Percentiles rank a stretch among this genome's conserved stretches.
Conservation (phyloP, 2,329 filamentous ascomycete genomes). For the Cladobotryum protrusum region DNA sequence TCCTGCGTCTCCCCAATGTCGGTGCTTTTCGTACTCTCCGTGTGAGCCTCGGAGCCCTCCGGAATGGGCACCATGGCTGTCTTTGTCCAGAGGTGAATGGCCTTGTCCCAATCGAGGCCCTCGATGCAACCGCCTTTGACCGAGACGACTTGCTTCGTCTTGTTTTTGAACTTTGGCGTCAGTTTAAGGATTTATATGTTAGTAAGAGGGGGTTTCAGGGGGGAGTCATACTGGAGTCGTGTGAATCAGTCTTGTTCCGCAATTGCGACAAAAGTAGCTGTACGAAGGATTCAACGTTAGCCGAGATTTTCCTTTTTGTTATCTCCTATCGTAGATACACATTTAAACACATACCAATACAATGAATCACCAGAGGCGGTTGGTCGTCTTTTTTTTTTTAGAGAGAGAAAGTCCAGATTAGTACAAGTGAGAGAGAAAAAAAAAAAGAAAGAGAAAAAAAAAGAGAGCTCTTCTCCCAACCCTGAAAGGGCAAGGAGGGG, state of each 20-base stretch:
- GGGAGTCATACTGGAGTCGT: slow-evolving; percentile 43
- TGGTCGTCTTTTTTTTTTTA: slow-evolving; percentile 47
- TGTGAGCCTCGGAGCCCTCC: slow-evolving; percentile 52
- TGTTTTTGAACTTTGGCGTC: background rate
- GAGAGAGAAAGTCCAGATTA: no score
- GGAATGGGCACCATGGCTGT: slow-evolving; percentile 64
- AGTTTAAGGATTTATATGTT: background rate
- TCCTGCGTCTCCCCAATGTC: slow-evolving; percentile 41
- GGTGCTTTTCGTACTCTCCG: slow-evolving; percentile 43
- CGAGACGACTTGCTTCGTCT: slow-evolving; percentile 54
- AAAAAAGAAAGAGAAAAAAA: no score
- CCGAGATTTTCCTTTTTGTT: no score
- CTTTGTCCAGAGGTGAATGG: slow-evolving; percentile 63
- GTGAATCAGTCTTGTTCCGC: slow-evolving; percentile 61
- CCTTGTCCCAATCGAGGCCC: slow-evolving; percentile 53
- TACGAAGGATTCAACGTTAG: background rate
- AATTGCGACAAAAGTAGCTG: slow-evolving; percentile 60
- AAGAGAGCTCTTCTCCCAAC: no score
- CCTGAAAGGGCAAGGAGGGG: no score
- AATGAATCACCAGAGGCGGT: slow-evolving; percentile 51
- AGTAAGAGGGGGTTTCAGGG: background rate
- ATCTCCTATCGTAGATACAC: no score
- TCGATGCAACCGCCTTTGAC: slow-evolving; percentile 64
- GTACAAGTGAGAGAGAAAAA: no score
- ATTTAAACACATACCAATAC: slow-evolving; percentile 42